phyloP scores from a whole-genome alignment of 2,329 filamentous ascomycete species.

The Ustulina deusta region DNA sequence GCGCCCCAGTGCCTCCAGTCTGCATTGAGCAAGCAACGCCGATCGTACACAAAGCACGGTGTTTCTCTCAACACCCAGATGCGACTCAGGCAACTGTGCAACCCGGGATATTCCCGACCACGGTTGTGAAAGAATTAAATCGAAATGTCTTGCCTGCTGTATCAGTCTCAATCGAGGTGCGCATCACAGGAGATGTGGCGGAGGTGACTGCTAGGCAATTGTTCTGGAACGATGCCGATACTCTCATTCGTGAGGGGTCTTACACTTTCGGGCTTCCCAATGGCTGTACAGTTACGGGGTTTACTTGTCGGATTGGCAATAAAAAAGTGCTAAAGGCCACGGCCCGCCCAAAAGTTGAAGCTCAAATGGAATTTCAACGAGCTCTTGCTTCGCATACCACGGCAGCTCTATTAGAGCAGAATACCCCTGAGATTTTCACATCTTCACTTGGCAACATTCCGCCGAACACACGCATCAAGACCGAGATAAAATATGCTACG shows the following conservation, averaged over 20 bases:
- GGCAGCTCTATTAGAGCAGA: conserved; percentile 45
- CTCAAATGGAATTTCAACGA: conserved; percentile 33
- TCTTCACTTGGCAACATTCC: conserved; percentile 47
- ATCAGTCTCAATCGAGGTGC: conserved; percentile 43
- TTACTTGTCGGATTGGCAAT: conserved; percentile 45
- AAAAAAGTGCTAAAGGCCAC: conserved; percentile 41
- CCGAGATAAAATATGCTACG: conserved; percentile 44
- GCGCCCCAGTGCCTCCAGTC: background rate
- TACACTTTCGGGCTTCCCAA: conserved; percentile 48
- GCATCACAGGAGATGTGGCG: conserved; percentile 46
- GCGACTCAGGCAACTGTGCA: background rate
- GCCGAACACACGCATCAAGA: conserved; percentile 42
- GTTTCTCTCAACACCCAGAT: background rate
- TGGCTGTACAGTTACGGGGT: conserved; percentile 46
- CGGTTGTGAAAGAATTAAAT: background rate
- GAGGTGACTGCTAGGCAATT: conserved; percentile 44
- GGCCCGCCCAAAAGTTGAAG: conserved; percentile 44
- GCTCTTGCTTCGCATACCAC: conserved; percentile 23
- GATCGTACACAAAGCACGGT: too few species aligned
- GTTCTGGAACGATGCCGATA: conserved; percentile 46
- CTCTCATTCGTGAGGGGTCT: conserved; percentile 43
- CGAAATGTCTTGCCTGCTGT: conserved; percentile 43
- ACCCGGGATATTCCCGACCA: background rate
- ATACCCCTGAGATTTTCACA: conserved; percentile 47
- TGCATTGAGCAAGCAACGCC: background rate